Evolutionary conservation across 1,284 basidiomycete genomes (phyloP).

Genomic region (Sporisorium sorghi): DNA sequence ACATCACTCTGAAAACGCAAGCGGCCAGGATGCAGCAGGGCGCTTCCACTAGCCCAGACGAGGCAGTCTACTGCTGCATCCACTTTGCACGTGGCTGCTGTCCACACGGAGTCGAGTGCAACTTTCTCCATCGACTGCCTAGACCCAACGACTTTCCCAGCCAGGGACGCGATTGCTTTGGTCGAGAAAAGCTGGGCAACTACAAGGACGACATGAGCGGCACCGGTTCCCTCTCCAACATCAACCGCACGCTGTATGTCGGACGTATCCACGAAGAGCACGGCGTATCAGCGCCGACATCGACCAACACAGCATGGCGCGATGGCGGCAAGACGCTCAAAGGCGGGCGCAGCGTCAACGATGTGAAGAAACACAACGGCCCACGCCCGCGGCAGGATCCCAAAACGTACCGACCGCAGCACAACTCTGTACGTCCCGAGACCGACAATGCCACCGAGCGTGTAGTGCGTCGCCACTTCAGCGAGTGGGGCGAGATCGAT

Average conservation of each 20-base stretch:
- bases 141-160: conserved; percentile 79
- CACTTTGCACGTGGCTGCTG: conserved; percentile 97
- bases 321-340: conserved; percentile 58
- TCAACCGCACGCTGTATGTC: conserved; percentile 94
- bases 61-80: conserved; percentile 90
- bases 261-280: conserved; percentile 77
- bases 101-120: conserved; percentile 95
- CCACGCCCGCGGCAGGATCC: conserved; percentile 36
- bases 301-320: conserved; percentile 52
- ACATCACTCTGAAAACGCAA: conserved; percentile 40
- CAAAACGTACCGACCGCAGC: conserved; percentile 45
- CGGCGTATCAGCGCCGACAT: conserved; percentile 39
- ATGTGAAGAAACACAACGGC: conserved; percentile 23
- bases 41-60: conserved; percentile 66
- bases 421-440: conserved; percentile 48
- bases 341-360: conserved; percentile 49
- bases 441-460: conserved; percentile 56
- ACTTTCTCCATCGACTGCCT: conserved; percentile 86
- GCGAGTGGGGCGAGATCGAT: conserved; percentile 96
- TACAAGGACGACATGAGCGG: conserved; percentile 99
- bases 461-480: conserved; percentile 78
- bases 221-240: conserved; percentile 91
- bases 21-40: conserved; percentile 32
- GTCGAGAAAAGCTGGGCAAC: conserved; percentile 94
- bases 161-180: conserved; percentile 94